Conservation (phyloP, 768 basidiomycete genomes). For the Auriscalpium orientale region DNA sequence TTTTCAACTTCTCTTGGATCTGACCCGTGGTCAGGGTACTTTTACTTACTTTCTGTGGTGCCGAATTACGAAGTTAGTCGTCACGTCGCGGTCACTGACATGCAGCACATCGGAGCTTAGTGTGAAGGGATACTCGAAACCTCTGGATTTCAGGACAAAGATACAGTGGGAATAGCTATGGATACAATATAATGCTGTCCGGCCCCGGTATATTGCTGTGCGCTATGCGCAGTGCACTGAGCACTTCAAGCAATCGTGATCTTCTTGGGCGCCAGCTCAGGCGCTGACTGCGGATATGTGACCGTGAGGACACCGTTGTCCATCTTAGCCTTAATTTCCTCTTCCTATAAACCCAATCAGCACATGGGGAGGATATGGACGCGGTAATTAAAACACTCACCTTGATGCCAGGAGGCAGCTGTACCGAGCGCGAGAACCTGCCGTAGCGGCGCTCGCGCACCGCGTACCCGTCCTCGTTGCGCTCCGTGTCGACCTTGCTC, state of each 20-base stretch:
- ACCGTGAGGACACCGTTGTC: slow-evolving; percentile 23
- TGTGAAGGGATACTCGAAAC: too few relatives aligned
- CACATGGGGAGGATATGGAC: not conserved
- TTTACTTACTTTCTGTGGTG: too few relatives aligned
- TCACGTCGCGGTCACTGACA: too few relatives aligned
- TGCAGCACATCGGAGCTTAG: too few relatives aligned
- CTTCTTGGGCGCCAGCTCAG: slow-evolving; percentile 1
- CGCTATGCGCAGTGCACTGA: too few relatives aligned
- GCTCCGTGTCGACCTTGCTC: slow-evolving; percentile 24
- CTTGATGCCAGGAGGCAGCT: slow-evolving; percentile 16
- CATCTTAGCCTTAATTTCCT: slow-evolving; percentile 24
- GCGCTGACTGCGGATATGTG: slow-evolving; percentile 19
- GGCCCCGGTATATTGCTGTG: too few relatives aligned
- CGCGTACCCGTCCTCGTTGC: slow-evolving; percentile 28
- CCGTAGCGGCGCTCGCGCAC: slow-evolving; percentile 27
- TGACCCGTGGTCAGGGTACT: too few relatives aligned
- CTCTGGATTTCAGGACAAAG: too few relatives aligned
- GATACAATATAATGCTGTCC: too few relatives aligned
- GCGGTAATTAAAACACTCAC: slow-evolving; percentile 2
- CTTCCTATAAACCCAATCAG: slow-evolving; percentile 10
- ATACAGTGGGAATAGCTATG: too few relatives aligned
- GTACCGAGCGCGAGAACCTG: slow-evolving; percentile 21
- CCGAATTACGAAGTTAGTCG: too few relatives aligned
- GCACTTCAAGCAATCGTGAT: slow-evolving; percentile 6
- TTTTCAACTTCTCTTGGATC: too few relatives aligned